Base-by-base conservation (phyloP, 768 basidiomycete genomes). In the Russula sp. region DNA sequence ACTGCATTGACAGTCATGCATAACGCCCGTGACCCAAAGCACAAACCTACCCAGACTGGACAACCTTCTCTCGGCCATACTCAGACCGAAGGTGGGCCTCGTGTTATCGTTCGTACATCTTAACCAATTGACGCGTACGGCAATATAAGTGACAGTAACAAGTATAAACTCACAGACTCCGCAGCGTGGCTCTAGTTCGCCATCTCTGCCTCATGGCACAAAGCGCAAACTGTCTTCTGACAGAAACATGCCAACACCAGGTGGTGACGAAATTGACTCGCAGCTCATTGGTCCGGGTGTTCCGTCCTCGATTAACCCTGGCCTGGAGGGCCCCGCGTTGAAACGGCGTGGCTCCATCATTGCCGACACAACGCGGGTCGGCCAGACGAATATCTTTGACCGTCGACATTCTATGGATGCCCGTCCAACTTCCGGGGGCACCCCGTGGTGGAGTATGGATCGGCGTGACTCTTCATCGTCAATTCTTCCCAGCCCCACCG, bases 221-320 rank as follows among this genome's bases (percentile, higher is more conserved):
- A 93, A 93, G 73, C 83, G 91, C 68, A 94, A 94, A 76, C 86
- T 91, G 79, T 91, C 90, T 27, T 77, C 80, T 66, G 89, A 89
- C 78, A 80, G 82, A 60, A 75, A 75, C 56, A 73, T 73, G 31
- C 76, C 82, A 70, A 71, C 79, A n/a, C 74, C 82, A 22, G 76
- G 81, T 35, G 79, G 79, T 53, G 85, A 86, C 68, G 88, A 89
- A 68, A 74, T 81, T 54, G 89, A 89, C 70, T 75, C 84, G 6
- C 84, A 85, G 64, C 77, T 91, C 56, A 79, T 81, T 48, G 89
- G 87, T 18, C 85, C 85, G 54, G 88, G 88, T 42, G 77, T 86
- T 50, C 82, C 84, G 20, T 85, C 82, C 63, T 77, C 75, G 61
- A 84, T 84, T 78, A 77, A 77, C 68, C 70, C 83, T 52, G 84